Evolutionary conservation across 2,329 filamentous ascomycete genomes (phyloP).

Genomic region (Aspergillus fructus): DNA sequence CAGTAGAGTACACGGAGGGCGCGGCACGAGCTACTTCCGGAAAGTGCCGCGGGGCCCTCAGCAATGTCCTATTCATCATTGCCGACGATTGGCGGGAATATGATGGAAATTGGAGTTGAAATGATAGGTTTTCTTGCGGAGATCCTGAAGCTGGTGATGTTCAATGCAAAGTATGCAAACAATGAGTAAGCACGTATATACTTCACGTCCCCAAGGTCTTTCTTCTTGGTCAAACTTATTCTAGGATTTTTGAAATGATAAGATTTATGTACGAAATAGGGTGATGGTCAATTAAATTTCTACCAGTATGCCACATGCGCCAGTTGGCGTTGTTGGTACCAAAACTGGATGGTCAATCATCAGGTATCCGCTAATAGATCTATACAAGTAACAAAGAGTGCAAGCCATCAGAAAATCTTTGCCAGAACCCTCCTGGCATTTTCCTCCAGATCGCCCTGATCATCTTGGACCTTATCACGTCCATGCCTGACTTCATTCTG

Average conservation of each 20-base stretch:
- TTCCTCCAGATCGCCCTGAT: slow-evolving; percentile 29
- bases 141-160: background rate
- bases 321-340: background rate
- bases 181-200: slow-evolving; percentile 1
- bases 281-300: too few species aligned
- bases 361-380: slow-evolving; percentile 7
- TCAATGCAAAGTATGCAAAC: slow-evolving; percentile 8
- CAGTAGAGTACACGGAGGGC: slow-evolving; percentile 26
- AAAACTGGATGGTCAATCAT: background rate
- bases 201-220: background rate
- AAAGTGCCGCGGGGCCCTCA: slow-evolving; percentile 31
- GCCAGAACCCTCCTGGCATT: slow-evolving; percentile 46
- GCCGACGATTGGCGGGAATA: background rate
- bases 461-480: slow-evolving; percentile 26
- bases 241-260: too few species aligned
- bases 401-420: slow-evolving; percentile 43
- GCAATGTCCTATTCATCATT: slow-evolving; percentile 33
- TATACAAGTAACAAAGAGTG: slow-evolving; percentile 1
- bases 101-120: background rate
- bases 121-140: background rate
- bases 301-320: background rate
- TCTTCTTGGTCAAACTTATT: too few species aligned
- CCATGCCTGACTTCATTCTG: slow-evolving; percentile 41
- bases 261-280: too few species aligned
- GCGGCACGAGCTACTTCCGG: slow-evolving; percentile 29